phyloP scores from a whole-genome alignment of 2,329 filamentous ascomycete species.

The Alternaria novae-zelandiae region DNA sequence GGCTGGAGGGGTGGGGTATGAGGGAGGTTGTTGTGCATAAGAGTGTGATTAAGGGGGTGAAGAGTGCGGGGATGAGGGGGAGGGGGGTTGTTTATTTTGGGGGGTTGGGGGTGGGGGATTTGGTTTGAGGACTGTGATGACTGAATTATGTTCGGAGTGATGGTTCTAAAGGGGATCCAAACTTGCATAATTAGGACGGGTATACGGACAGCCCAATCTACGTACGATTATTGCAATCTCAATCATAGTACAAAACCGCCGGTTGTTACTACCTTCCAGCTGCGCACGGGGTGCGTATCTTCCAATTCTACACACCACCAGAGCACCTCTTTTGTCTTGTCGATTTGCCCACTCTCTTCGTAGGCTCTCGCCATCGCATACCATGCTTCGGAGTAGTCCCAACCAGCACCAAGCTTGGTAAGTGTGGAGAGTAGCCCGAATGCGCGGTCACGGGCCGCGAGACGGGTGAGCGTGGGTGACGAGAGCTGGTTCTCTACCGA shows the following conservation, averaged over 20 bases:
- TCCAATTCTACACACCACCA: slow-evolving; percentile 99
- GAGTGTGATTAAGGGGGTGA: not conserved
- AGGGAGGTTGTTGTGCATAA: not conserved
- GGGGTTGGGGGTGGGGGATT: not conserved
- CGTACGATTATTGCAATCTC: not conserved
- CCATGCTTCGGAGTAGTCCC: slow-evolving; percentile 95
- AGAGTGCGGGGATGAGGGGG: not conserved
- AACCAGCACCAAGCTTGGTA: slow-evolving; percentile 84
- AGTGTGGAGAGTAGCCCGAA: slow-evolving; percentile 81
- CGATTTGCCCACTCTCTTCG: slow-evolving; percentile 82
- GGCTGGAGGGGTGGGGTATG: not conserved
- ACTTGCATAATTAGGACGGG: not conserved
- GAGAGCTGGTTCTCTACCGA: slow-evolving; percentile 53
- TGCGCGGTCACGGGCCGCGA: slow-evolving; percentile 89
- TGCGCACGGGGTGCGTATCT: slow-evolving; percentile 78
- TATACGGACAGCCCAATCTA: not conserved
- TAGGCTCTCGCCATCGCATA: slow-evolving; percentile 84
- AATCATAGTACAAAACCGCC: slow-evolving; percentile 42
- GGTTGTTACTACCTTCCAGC: slow-evolving; percentile 71
- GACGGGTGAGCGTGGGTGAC: slow-evolving; percentile 75
- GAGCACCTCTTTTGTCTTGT: slow-evolving; percentile 88
- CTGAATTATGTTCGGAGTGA: too few species aligned
- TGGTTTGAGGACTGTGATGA: too few species aligned
- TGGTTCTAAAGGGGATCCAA: not conserved
- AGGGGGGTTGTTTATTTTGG: not conserved